Evolutionary conservation across 495 filamentous ascomycete species (phyloP).

Genomic region (Penicillium longicatenatum): DNA sequence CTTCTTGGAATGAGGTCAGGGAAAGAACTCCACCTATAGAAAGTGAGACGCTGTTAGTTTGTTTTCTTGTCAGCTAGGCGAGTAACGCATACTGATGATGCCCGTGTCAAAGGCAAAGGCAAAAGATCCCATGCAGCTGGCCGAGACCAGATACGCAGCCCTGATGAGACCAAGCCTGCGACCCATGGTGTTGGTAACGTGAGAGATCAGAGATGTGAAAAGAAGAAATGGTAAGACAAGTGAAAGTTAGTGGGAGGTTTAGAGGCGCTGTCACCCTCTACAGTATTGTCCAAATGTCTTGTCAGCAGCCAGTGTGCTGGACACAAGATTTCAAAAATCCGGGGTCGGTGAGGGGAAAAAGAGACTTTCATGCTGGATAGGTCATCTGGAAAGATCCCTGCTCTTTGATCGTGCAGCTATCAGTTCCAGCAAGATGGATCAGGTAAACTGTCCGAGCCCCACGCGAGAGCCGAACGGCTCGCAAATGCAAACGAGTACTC

Average conservation of each 20-base stretch:
- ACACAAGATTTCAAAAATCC: background rate
- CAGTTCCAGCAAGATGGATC: background rate
- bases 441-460: slow-evolving; percentile 2
- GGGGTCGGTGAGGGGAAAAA: background rate
- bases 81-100: slow-evolving; percentile 35
- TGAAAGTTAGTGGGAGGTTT: background rate
- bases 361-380: background rate
- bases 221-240: background rate
- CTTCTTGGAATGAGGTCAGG: slow-evolving; percentile 39
- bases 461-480: slow-evolving; percentile 25
- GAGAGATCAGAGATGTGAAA: background rate
- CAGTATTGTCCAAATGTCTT: background rate
- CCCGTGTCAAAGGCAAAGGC: slow-evolving; percentile 44
- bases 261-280: background rate
- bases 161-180: slow-evolving; percentile 35
- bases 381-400: background rate
- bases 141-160: slow-evolving; percentile 37
- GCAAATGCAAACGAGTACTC: slow-evolving; percentile 9
- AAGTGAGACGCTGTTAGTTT: background rate
- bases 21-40: slow-evolving; percentile 39
- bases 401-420: background rate
- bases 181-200: slow-evolving; percentile 23
- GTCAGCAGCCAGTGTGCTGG: background rate
- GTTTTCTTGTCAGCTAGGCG: background rate
- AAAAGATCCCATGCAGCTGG: slow-evolving; percentile 44